Evolutionary conservation across 1,284 basidiomycete genomes (phyloP).

Genomic region (Somion occarium): DNA sequence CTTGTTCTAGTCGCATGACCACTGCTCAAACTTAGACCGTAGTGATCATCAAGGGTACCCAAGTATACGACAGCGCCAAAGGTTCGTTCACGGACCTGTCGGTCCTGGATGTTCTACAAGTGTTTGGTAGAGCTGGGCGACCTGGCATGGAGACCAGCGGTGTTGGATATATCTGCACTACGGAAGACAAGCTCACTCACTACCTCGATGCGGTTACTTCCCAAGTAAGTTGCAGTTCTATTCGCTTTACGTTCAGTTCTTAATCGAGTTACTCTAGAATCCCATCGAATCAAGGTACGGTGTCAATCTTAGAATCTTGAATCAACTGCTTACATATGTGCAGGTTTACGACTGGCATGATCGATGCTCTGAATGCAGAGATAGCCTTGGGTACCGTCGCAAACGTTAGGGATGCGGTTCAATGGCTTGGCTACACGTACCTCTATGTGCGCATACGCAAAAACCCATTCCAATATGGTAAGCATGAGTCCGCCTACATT

Average conservation of each 20-base stretch:
- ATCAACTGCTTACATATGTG: no score
- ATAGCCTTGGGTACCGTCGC: conserved; percentile 93
- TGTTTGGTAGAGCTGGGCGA: conserved; percentile 96
- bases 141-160: conserved; percentile 95
- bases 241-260: no score
- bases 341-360: conserved; percentile 84
- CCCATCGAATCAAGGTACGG: conserved; percentile 96
- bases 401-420: conserved; percentile 82
- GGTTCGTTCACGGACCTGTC: conserved; percentile 92
- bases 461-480: conserved; percentile 90
- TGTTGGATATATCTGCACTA: conserved; percentile 96
- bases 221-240: conserved; percentile 61
- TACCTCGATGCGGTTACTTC: conserved; percentile 89
- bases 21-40: not conserved
- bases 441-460: conserved; percentile 94
- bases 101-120: conserved; percentile 94
- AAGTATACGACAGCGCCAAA: conserved; percentile 88
- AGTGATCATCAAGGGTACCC: conserved; percentile 98
- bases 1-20: not conserved
- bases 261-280: no score
- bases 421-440: conserved; percentile 98
- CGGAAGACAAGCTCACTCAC: conserved; percentile 89
- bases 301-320: not conserved
- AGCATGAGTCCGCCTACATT: not conserved
- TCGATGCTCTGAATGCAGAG: conserved; percentile 94